These are phyloP conservation scores for Phytophthora capsici DNA, from an alignment of 352 stramenopile genomes.

Conservation along the genomic window DNA sequence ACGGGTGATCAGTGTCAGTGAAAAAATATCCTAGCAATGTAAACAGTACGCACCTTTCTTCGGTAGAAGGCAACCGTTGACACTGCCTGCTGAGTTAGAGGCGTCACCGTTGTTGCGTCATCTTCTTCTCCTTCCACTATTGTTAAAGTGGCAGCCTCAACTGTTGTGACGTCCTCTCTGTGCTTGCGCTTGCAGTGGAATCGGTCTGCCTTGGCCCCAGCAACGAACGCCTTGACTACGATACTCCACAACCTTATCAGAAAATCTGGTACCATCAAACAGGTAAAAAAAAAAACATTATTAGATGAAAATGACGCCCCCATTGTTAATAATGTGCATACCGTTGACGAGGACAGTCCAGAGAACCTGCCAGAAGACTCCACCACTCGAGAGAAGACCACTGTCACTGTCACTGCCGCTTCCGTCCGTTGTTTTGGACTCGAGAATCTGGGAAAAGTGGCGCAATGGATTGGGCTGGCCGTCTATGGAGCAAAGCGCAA, in stretches of 20 bases:
- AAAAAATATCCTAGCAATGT: no score
- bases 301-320: background rate
- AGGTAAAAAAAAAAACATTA: background rate
- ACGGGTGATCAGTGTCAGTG: no score
- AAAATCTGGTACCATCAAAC: conserved; percentile 54
- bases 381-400: conserved; percentile 18
- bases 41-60: conserved; percentile 67
- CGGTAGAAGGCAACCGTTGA: conserved; percentile 65
- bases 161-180: conserved; percentile 7
- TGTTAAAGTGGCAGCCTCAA: background rate
- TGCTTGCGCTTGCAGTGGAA: conserved; percentile 36
- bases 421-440: conserved; percentile 31
- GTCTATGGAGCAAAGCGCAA: conserved; percentile 67
- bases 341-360: conserved; percentile 83
- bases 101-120: conserved; percentile 5
- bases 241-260: conserved; percentile 71
- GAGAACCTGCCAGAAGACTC: conserved; percentile 68
- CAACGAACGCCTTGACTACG: conserved; percentile 62
- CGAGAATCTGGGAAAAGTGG: conserved; percentile 55
- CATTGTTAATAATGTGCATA: conserved; percentile 20
- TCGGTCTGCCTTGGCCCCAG: conserved; percentile 48
- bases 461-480: conserved; percentile 64
- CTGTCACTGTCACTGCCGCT: conserved; percentile 24
- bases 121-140: conserved; percentile 13
- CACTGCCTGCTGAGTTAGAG: conserved; percentile 29